Percentiles rank a stretch among this genome's conserved stretches.
Conservation (phyloP, 2,329 filamentous ascomycete species). For the Byssoonygena ceratinophila region DNA sequence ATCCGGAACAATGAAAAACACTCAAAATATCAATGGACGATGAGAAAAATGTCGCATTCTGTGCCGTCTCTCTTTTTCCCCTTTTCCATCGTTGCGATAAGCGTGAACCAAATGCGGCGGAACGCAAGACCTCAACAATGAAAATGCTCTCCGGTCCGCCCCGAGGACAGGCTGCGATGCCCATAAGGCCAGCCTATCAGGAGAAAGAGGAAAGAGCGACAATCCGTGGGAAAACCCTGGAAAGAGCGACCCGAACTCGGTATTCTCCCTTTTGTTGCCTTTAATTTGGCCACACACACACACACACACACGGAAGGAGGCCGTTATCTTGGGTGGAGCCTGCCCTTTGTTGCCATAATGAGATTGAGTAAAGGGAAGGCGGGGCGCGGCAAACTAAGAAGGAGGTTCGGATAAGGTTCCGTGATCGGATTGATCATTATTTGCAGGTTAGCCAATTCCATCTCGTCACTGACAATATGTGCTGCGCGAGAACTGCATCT, state of each 20-base stretch:
- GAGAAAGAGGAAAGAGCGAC: background rate
- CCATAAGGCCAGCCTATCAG: constrained; percentile 4
- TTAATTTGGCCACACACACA: no score
- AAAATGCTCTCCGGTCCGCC: background rate
- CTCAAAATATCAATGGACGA: background rate
- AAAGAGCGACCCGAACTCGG: no score
- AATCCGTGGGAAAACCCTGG: background rate
- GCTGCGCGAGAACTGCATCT: no score
- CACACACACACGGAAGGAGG: background rate
- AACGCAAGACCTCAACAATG: background rate
- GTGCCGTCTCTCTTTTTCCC: background rate
- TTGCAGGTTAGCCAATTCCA: background rate
- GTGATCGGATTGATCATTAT: background rate
- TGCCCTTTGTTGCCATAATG: background rate
- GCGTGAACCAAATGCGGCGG: background rate
- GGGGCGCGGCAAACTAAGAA: background rate
- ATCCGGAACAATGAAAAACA: no score
- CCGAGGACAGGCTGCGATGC: no score
- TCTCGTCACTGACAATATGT: background rate
- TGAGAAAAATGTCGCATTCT: background rate
- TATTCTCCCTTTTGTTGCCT: no score
- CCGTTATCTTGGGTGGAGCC: background rate
- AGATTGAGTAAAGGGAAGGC: background rate
- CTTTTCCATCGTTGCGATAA: background rate
- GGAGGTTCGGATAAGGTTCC: constrained; percentile 4